phyloP scores from a whole-genome alignment of 805 yeast species.

The Lipomyces starkeyi region DNA sequence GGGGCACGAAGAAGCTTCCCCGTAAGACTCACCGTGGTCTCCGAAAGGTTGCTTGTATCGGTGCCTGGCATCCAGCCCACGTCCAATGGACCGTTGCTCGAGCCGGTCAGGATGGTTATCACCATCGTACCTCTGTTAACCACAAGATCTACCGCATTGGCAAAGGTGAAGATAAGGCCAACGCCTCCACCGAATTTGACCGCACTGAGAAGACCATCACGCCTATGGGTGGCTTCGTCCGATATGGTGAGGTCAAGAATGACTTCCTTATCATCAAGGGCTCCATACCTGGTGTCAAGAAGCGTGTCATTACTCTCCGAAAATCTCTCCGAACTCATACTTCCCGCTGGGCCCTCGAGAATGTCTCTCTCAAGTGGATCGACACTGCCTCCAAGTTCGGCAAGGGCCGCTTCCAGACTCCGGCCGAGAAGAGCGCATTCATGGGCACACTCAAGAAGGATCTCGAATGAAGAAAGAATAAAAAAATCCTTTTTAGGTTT shows the following conservation, averaged over 20 bases:
- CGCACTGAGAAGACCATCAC: conserved; percentile 99
- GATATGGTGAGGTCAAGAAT: conserved; percentile 97
- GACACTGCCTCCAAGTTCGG: conserved; percentile 99
- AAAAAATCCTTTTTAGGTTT: not conserved
- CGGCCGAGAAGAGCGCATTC: conserved; percentile 99
- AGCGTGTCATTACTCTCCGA: conserved; percentile 99
- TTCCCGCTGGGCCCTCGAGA: conserved; percentile 95
- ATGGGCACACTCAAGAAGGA: conserved; percentile 92
- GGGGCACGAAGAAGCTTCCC: conserved; percentile 99
- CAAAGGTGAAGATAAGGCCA: conserved; percentile 90
- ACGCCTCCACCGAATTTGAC: conserved; percentile 97
- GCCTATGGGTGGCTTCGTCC: conserved; percentile 99
- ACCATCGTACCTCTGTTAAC: conserved; percentile 99
- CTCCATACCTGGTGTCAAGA: conserved; percentile 99
- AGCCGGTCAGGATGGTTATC: conserved; percentile 99
- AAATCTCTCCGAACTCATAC: conserved; percentile 98
- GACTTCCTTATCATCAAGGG: conserved; percentile 98
- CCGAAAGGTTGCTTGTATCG: conserved; percentile 99
- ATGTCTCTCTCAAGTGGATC: conserved; percentile 98
- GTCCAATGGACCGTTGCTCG: conserved; percentile 99
- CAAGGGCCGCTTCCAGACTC: conserved; percentile 99
- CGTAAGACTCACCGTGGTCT: conserved; percentile 99
- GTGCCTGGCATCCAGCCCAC: conserved; percentile 99
- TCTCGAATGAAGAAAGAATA: conserved; percentile 25
- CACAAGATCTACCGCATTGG: conserved; percentile 99